Base-by-base conservation (phyloP, 768 basidiomycete genomes). In the Pisolithus tinctorius region DNA sequence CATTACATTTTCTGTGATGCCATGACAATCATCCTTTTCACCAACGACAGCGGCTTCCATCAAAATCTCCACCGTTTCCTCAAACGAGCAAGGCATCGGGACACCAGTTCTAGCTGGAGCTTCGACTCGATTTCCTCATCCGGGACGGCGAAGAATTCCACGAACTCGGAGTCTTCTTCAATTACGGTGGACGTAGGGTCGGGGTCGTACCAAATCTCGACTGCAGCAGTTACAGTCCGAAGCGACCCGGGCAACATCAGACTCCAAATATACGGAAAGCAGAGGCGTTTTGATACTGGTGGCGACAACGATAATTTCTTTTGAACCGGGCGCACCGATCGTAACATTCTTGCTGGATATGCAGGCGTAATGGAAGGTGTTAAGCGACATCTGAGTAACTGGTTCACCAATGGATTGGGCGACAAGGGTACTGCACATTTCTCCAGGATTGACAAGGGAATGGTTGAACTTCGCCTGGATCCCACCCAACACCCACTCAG, bases 321-420 rank as follows among this genome's bases (percentile, higher is more conserved):
- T 98, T 56, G 98, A 69, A 69, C 96, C 94, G 2, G 96, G 95
- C 2, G 98, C 96, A 84, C 96, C 96, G 53, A 98, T 90, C 0
- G 96, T 99, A 46, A 99, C 96, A 71, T 96, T 97, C 74, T 98
- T 98, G 63, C 89, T 93, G n/a, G 96, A 95, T 25, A 99, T 95
- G 85, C 96, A 96, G 54, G 96, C 96, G 66, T 97, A 98, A 71
- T 99, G 96, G 89, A 98, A 99, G 0, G 95, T 98, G 69, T 99
- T 99, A 52, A 99, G 71, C 5, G 96, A 98, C 96, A 99, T 98
- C 72, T 99, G 96, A 0, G 96, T 99, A 4, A 96, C 96, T 0
- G 96, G 96, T 74, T 98, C 96, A 69, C 96, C 96, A 58, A 98
- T 99, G 0, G 96, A 98, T 72, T 99, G 96, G 0, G 96, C 96